Percentiles rank a stretch among this genome's conserved stretches.
Conservation (phyloP, 148 eudicot species). For the Polygonum aviculare region DNA sequence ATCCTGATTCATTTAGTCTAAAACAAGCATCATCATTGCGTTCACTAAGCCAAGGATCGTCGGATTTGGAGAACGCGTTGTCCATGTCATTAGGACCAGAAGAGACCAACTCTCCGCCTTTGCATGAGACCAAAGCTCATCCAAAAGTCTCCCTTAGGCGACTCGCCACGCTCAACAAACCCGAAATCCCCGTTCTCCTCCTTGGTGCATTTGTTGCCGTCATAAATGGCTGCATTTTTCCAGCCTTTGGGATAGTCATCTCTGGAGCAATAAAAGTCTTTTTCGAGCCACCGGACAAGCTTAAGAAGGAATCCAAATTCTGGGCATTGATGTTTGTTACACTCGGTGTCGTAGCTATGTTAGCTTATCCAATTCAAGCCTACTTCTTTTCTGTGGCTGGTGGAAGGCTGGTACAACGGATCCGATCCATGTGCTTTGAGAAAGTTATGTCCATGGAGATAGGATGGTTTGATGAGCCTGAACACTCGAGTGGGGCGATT, state of each 20-base stretch:
- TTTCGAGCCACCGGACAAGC: constrained; percentile 15
- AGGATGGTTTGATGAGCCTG: constrained; percentile 69
- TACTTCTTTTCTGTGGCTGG: constrained; percentile 31
- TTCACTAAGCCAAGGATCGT: constrained; percentile 41
- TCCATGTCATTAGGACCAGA: background rate
- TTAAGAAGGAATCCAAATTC: constrained; percentile 22
- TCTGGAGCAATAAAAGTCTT: constrained; percentile 21
- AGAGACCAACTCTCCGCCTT: background rate
- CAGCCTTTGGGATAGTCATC: constrained; percentile 20
- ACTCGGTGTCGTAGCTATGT: constrained; percentile 17
- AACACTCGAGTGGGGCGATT: constrained; percentile 62
- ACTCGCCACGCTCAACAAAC: constrained; percentile 26
- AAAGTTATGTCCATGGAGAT: constrained; percentile 67
- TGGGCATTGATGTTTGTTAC: constrained; percentile 20
- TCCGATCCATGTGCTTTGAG: constrained; percentile 55
- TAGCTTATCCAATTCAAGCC: constrained; percentile 17
- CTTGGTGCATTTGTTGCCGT: constrained; percentile 22
- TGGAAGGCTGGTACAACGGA: constrained; percentile 17
- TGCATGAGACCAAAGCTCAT: constrained; percentile 12
- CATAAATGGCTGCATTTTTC: constrained; percentile 20
- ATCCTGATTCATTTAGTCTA: constrained; percentile 21
- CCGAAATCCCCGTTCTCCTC: constrained; percentile 24
- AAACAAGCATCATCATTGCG: constrained; percentile 25
- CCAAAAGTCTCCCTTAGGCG: constrained; percentile 33
- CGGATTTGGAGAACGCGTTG: constrained; percentile 14